Evolutionary conservation across 768 basidiomycete species (phyloP).

Genomic region (Lactarius hengduanensis): DNA sequence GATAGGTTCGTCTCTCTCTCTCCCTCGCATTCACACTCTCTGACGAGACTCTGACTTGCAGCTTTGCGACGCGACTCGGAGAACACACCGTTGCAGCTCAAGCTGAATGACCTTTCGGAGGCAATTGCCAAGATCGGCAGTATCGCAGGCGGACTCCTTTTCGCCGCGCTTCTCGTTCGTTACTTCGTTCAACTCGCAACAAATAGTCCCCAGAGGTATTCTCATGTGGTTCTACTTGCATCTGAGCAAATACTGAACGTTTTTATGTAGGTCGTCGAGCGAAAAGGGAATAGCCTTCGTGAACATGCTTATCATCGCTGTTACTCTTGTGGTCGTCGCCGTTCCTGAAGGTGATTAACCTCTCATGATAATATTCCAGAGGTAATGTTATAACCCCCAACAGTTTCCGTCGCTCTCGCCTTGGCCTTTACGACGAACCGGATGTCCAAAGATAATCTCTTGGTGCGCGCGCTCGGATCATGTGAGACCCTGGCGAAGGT

Average conservation of each 20-base stretch:
- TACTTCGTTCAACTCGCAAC: conserved; percentile 88
- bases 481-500: conserved; percentile 99
- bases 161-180: conserved; percentile 83
- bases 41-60: conserved; percentile 35
- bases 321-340: conserved; percentile 84
- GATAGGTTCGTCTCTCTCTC: conserved; percentile 67
- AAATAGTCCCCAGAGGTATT: conserved; percentile 53
- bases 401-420: conserved; percentile 88
- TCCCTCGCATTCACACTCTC: not conserved
- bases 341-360: conserved; percentile 68
- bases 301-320: conserved; percentile 90
- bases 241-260: conserved; percentile 4
- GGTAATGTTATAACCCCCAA: conserved; percentile 43
- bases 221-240: not conserved
- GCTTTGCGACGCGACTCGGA: conserved; percentile 85
- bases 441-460: conserved; percentile 92
- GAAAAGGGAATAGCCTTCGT: conserved; percentile 90
- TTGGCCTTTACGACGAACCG: conserved; percentile 96
- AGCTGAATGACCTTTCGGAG: conserved; percentile 92
- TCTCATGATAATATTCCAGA: conserved; percentile 15
- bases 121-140: conserved; percentile 91
- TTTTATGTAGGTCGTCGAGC: conserved; percentile 53
- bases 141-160: conserved; percentile 79
- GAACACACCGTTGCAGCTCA: conserved; percentile 89
- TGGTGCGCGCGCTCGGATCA: conserved; percentile 92